Evolutionary conservation across 2,329 filamentous ascomycete genomes (phyloP), one percentile per base, ranked within the genome.

Genomic region (Samsoniella hepiali): DNA sequence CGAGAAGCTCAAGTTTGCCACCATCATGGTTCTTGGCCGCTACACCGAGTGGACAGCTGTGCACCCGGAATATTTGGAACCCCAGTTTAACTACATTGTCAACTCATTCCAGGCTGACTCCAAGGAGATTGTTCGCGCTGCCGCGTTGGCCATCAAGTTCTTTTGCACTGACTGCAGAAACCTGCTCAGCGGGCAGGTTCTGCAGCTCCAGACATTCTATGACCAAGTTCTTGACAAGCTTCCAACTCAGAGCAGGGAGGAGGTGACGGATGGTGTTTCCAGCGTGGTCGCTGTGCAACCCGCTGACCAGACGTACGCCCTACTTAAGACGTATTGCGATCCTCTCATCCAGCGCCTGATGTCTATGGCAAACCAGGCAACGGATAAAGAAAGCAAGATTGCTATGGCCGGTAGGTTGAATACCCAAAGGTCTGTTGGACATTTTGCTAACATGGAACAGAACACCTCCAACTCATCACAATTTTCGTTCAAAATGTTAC

Each of bases 31-130:
- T 3, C 84, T 99, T 29, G 95, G 93, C 44, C 86, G 95, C 66
- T 99, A 99, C 73, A 99, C 96, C 0, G 94, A 98, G 75, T 99
- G 95, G 95, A 99, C 96, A 0, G 88, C 95, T 5, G 88, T 92
- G 55, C 95, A 99, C 72, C 91, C 94, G 0, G 92, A 97, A 64
- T 96, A 94, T 53, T 82, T 99, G 9, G 91, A 97, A 75, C 84
- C 91, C 9, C 95, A 99, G 76, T 91, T 99, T 73, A 93, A 92
- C 71, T 99, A 96, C 77, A 96, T 99, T 71, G 93, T 97, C 68
- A 90, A 89, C 5, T 95, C 93, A 0, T 99, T 99, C 78, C 85
- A 91, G 68, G 91, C 94, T 64, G 86, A 88, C 49, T 97, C 93
- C 0, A 91, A 89, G 71, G 96, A 99, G 72, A 93, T 99, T 62